Evolutionary conservation across 1,284 basidiomycete species (phyloP).

Genomic region (Fomitopsis betulina): DNA sequence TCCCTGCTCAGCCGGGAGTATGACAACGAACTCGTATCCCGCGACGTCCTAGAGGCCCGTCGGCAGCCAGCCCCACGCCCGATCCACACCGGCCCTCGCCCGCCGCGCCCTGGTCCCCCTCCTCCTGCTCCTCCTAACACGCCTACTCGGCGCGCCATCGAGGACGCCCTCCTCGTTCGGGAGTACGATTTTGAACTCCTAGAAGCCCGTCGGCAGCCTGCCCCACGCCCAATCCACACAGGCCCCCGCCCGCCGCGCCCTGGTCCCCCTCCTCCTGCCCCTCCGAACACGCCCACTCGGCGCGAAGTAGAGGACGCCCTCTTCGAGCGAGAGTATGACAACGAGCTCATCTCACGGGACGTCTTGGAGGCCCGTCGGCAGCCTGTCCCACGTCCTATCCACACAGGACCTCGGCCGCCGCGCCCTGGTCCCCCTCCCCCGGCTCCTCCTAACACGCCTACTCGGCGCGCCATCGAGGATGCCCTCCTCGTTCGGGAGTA

Average conservation of each 20-base stretch:
- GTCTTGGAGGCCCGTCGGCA: neutral
- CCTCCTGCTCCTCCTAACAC: neutral
- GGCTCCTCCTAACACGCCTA: too few species aligned
- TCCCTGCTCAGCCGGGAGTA: neutral
- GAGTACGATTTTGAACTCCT: neutral
- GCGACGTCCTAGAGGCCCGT: neutral
- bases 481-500: neutral
- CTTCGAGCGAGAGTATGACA: neutral
- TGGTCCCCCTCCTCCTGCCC: too few species aligned
- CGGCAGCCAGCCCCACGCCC: neutral
- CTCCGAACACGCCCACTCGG: too few species aligned
- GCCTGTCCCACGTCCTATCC: neutral
- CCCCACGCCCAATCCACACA: too few species aligned
- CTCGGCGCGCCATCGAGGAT: too few species aligned
- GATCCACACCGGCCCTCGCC: neutral
- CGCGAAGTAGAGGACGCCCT: too few species aligned
- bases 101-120: neutral
- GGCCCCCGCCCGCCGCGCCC: too few species aligned
- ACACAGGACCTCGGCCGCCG: too few species aligned
- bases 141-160: neutral
- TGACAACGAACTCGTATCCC: neutral
- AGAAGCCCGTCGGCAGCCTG: too few species aligned
- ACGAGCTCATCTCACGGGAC: neutral
- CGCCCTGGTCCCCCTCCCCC: too few species aligned
- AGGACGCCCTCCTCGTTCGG: too few species aligned